Percentiles rank a stretch among this genome's conserved stretches.
Evolutionary conservation across 2,329 filamentous ascomycete species (phyloP).

Genomic region (Cercospora zeae-maydis): DNA sequence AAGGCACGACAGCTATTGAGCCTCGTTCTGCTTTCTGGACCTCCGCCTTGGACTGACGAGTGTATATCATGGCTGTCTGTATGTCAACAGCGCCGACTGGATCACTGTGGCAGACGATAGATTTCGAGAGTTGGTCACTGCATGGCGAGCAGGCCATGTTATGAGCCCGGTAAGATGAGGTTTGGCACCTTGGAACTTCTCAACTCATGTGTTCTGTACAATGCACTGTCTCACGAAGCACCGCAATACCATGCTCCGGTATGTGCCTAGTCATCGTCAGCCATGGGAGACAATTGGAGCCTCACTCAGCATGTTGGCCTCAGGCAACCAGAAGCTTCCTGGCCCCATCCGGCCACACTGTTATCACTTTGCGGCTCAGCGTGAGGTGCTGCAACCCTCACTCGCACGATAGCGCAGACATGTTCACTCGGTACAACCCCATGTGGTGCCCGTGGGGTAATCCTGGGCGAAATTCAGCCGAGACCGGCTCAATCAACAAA

Average conservation of each 20-base stretch:
- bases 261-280: neutral
- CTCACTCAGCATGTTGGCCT: neutral
- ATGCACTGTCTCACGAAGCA: neutral
- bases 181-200: neutral
- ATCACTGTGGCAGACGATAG: no score
- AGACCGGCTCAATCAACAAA: conserved; percentile 6
- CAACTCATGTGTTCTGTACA: neutral
- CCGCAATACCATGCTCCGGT: neutral
- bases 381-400: neutral
- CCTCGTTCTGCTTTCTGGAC: neutral
- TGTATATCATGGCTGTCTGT: neutral
- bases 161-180: no score
- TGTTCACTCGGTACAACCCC: neutral
- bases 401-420: neutral
- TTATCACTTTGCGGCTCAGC: neutral
- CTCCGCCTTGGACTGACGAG: neutral
- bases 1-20: neutral
- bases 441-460: neutral
- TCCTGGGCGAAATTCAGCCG: neutral
- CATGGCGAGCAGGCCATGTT: no score
- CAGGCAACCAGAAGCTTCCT: neutral
- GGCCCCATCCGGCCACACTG: neutral
- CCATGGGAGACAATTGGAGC: neutral
- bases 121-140: no score
- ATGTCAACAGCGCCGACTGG: neutral